Conservation (phyloP, 2,329 filamentous ascomycete species). For the Alternaria ventricosa region DNA sequence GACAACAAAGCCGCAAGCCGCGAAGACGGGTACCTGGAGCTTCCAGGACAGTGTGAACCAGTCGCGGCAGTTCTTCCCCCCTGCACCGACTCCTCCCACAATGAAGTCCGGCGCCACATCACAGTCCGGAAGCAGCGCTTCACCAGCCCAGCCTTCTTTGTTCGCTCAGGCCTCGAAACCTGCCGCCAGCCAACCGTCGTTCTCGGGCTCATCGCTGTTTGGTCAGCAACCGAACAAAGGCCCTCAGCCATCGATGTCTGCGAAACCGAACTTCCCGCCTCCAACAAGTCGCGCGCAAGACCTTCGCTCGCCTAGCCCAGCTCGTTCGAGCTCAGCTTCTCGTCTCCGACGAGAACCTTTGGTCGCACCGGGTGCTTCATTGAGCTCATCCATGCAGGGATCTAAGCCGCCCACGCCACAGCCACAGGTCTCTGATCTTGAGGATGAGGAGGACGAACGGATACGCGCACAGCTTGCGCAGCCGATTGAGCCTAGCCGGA, state of each 20-base stretch:
- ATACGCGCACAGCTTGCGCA: slow-evolving; percentile 68
- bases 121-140: slow-evolving; percentile 24
- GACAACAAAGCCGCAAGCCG: slow-evolving; percentile 21
- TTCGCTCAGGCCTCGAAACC: slow-evolving; percentile 23
- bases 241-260: slow-evolving; percentile 25
- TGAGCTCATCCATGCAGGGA: slow-evolving; percentile 39
- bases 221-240: slow-evolving; percentile 21
- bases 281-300: slow-evolving; percentile 52
- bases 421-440: slow-evolving; percentile 43
- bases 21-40: slow-evolving; percentile 15
- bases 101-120: slow-evolving; percentile 35
- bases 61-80: slow-evolving; percentile 34
- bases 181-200: slow-evolving; percentile 10
- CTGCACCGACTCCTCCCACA: slow-evolving; percentile 42
- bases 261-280: slow-evolving; percentile 60
- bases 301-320: slow-evolving; percentile 76
- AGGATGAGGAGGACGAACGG: slow-evolving; percentile 70
- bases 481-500: slow-evolving; percentile 66
- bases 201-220: slow-evolving; percentile 22
- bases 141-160: slow-evolving; percentile 26
- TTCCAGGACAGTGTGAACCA: slow-evolving; percentile 32
- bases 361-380: slow-evolving; percentile 40
- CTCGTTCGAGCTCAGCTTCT: slow-evolving; percentile 65
- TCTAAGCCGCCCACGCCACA: slow-evolving; percentile 49
- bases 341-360: slow-evolving; percentile 38